phyloP scores from a whole-genome alignment of 495 filamentous ascomycete genomes.

The Podospora conica region DNA sequence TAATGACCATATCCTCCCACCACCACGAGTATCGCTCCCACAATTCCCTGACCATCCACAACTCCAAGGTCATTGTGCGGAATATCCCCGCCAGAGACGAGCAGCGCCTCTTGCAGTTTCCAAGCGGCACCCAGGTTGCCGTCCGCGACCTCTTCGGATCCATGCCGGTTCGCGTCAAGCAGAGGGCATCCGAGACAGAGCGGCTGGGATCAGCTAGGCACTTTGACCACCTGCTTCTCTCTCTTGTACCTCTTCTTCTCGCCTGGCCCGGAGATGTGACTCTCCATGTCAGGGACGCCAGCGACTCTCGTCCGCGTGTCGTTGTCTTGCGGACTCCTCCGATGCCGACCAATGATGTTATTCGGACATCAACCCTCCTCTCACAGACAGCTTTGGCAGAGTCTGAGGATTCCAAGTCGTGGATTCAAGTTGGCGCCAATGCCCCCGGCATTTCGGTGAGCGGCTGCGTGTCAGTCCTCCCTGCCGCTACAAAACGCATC shows the following conservation, averaged over 20 bases:
- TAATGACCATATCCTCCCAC: constrained; percentile 75
- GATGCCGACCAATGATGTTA: not conserved
- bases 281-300: constrained; percentile 40
- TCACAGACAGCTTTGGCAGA: constrained; percentile 57
- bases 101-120: constrained; percentile 48
- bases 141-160: constrained; percentile 89
- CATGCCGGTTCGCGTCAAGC: constrained; percentile 94
- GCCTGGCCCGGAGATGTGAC: constrained; percentile 49
- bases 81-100: constrained; percentile 57
- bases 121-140: constrained; percentile 70
- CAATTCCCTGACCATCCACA: constrained; percentile 67
- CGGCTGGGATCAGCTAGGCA: constrained; percentile 41
- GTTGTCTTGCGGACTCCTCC: not conserved
- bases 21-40: constrained; percentile 56
- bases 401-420: constrained; percentile 44
- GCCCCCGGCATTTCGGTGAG: constrained; percentile 52
- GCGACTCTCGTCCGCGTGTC: not conserved
- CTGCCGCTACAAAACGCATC: constrained; percentile 60
- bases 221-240: constrained; percentile 60
- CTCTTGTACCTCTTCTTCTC: constrained; percentile 58
- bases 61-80: constrained; percentile 61
- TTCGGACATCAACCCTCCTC: constrained; percentile 40
- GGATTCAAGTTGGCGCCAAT: constrained; percentile 63
- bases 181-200: constrained; percentile 57
- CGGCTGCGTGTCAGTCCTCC: constrained; percentile 64